Evolutionary conservation across 192 early-diverging fungal species (phyloP), one percentile per base, ranked within the genome.

Genomic region (Entrophospora sp.): DNA sequence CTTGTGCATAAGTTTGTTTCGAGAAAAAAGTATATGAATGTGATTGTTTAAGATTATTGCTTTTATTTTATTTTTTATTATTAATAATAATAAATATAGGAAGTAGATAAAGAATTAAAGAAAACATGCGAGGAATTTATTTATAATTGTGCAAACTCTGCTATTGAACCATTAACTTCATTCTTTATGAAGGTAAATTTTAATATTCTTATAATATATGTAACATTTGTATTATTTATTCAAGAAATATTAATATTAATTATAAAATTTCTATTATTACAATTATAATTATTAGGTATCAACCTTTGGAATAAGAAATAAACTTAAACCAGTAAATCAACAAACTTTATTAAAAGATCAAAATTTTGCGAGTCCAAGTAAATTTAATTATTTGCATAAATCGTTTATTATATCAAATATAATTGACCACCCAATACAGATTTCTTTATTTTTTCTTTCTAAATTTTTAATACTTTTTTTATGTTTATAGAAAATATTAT

Each of bases 71-170:
- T n/a, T n/a, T n/a, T 20, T 22, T 46, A 46, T 20, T 46, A 46
- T 1, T 4, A 18, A 46, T 18, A 46, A 46, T 5, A 46, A 20
- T 2, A 24, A 20, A 46, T 46, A 20, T 73, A 80, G 53, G 79
- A 86, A 59, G 83, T 92, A 9, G 86, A 90, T 60, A 51, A 72
- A 30, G 83, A 87, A 40, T 67, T 92, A 31, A 89, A 89, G 66
- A 72, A 71, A 4, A 80, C 84, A 10, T 93, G 88, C 59, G 91
- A 93, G 69, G 83, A 84, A 8, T 89, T 90, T 65, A 90, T 91
- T 61, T 52, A 85, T 27, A 82, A 89, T 30, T 83, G 79, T 51
- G 80, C 83, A n/a, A 81, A 81, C 49, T 72, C 68, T 0, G 76
- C 78, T 25, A 81, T 85, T 4, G 84, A 91, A 45, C 85, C 85